Base-by-base conservation (phyloP, 768 basidiomycete genomes). In the Auriscalpium orientale region DNA sequence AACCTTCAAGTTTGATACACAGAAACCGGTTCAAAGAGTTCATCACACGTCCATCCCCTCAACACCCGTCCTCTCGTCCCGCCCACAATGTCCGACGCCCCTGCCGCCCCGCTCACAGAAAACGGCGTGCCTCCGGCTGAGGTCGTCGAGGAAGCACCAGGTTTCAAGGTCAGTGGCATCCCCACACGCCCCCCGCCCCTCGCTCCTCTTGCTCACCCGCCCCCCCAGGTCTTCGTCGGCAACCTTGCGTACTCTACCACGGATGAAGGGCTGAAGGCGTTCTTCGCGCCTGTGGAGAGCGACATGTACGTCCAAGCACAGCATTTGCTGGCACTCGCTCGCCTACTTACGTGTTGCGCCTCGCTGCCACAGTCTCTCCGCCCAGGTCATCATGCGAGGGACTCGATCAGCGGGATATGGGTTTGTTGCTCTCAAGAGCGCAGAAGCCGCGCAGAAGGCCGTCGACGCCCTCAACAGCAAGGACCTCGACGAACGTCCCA, bases 201-300 rank as follows among this genome's bases (percentile, higher is more conserved):
- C 16, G 34, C 44, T 38, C 53, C 53, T 58, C 58, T 51, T 28
- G 28, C 28, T 53, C 51, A 48, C 51, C 51, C 33, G 38, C 15
- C 51, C 50, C 22, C 49, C 20, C 65, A 94, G 91, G 89, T 93
- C 78, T 95, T 95, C 73, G 90, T 86, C 69, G 93, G 93, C 66
- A 95, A 95, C 77, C 91, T 95, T 79, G 84, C 91, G 78, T 95
- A 94, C 75, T 79, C 84, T 69, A 92, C 90, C 64, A 91, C 88
- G 79, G 90, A 92, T 80, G 88, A 91, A 75, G 89, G 89, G 84
- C 87, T 95, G 77, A 89, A 83, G 86, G 77, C 89, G 73, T 88
- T 95, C 80, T 95, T 95, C 80, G 87, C 80, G 73, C 87, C 88
- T 70, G 85, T 91, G 69, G 78, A 82, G 73, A 82, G 75, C 77